Conservation (phyloP, 768 basidiomycete species). For the Tricholoma sp. region DNA sequence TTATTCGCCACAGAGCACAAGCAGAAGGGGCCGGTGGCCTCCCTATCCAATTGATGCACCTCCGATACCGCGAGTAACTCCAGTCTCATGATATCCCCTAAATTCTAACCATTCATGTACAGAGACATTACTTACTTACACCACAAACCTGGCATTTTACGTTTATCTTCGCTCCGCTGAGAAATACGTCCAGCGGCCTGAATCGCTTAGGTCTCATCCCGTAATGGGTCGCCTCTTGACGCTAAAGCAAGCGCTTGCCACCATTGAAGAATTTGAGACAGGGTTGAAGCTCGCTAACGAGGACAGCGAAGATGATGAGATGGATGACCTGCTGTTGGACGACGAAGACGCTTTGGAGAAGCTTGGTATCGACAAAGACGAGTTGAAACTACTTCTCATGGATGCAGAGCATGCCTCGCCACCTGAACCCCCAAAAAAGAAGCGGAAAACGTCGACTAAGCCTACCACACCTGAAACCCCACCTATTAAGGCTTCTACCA, state of each 20-base stretch:
- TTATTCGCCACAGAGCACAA: conserved; percentile 37
- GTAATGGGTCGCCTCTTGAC: conserved; percentile 72
- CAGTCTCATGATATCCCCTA: background rate
- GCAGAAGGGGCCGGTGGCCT: conserved; percentile 45
- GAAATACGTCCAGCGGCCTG: conserved; percentile 56
- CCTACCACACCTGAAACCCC: conserved; percentile 20
- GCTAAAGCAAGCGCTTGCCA: conserved; percentile 76
- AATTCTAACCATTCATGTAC: background rate
- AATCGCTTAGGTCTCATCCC: conserved; percentile 62
- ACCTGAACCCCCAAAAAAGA: conserved; percentile 54
- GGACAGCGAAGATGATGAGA: conserved; percentile 41
- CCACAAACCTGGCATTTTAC: conserved; percentile 89
- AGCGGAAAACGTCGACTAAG: conserved; percentile 45
- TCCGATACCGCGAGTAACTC: conserved; percentile 77
- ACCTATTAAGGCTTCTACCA: background rate
- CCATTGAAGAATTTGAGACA: conserved; percentile 68
- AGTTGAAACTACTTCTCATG: conserved; percentile 53
- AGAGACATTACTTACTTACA: conserved; percentile 90
- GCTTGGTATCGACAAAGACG: conserved; percentile 35
- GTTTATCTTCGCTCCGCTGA: conserved; percentile 74
- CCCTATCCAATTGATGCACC: conserved; percentile 65
- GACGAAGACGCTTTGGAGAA: conserved; percentile 40
- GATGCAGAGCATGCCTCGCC: conserved; percentile 35
- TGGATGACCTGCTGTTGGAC: conserved; percentile 34
- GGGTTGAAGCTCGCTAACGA: conserved; percentile 57